Conservation (phyloP, 2,329 filamentous ascomycete genomes). For the Fusarium ramigenum region DNA sequence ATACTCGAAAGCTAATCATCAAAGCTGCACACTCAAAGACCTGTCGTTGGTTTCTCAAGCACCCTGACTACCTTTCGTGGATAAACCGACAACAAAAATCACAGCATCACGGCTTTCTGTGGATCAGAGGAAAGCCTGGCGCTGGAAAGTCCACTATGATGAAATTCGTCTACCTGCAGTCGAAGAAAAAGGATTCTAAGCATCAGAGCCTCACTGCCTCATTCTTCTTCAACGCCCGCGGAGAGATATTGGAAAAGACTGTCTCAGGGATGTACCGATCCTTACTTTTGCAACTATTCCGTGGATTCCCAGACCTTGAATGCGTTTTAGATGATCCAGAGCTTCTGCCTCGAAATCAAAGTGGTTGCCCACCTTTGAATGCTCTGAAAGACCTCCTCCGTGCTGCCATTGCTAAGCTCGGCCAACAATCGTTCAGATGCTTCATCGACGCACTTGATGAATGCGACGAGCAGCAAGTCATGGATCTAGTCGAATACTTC, state of each 20-base stretch:
- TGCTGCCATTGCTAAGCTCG: accelerated
- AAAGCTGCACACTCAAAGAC: conserved; percentile 46
- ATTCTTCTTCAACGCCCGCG: conserved; percentile 63
- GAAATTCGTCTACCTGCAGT: conserved; percentile 47
- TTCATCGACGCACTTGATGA: conserved; percentile 60
- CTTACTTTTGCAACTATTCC: conserved; percentile 57
- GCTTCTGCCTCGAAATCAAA: accelerated
- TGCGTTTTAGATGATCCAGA: conserved; percentile 41
- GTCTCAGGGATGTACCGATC: conserved; percentile 60
- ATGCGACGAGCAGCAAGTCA: conserved; percentile 53
- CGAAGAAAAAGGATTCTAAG: not conserved
- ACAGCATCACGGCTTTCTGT: conserved; percentile 50
- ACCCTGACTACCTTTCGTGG: conserved; percentile 13
- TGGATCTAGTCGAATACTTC: conserved; percentile 54
- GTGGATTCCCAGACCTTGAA: conserved; percentile 47
- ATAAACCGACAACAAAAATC: not conserved
- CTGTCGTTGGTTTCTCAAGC: conserved; percentile 25
- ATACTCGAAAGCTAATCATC: conserved; percentile 49
- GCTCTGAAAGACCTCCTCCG: not conserved
- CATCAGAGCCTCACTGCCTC: conserved; percentile 43
- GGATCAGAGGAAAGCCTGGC: conserved; percentile 59
- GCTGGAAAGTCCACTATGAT: conserved; percentile 59
- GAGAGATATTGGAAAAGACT: conserved; percentile 55
- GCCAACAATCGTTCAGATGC: not conserved
- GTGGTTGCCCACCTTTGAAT: not conserved